Evolutionary conservation across 345 rosid genomes (phyloP), one percentile per base, ranked within the genome.

Genomic region (Bruguiera parviflora): DNA sequence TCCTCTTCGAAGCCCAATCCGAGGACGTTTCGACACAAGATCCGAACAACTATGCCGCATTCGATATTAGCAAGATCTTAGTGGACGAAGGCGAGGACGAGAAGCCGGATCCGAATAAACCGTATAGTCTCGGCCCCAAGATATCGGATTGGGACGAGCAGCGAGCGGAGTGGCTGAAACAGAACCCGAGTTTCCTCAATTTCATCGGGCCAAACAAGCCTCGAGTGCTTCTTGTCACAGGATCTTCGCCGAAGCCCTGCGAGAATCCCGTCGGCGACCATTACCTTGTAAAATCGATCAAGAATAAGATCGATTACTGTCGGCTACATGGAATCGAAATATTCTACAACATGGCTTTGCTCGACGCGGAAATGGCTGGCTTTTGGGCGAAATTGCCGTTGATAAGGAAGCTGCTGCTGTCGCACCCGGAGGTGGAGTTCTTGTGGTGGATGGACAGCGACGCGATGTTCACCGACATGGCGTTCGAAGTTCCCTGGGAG

Each of bases 371-470:
- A 39, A 39, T 39, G 46, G 15, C 46, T 11, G 15, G 46, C 46
- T 39, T 39, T 11, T 39, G 46, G 46, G 46, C 46, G 13, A 39
- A 39, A 79, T 79, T 89, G 5, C 91, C 92, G 2, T 71, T 89
- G 87, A 83, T 89, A 20, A 64, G 92, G 64, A 87, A 83, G 66
- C 63, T 89, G 3, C 33, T 89, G 24, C 21, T 87, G 53, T 86
- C 92, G 24, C 96, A 87, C 72, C 96, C 96, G 31, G 92, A 86
- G 69, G 64, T 87, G 6, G 96, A 89, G 81, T 82, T 87, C 18
- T 46, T 89, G 3, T 87, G 92, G 96, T 89, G 91, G 91, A 89
- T 87, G 92, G 96, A 89, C 28, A 86, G 89, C 70, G 96, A 89
- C 29, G 90, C 96, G 0, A 80, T 89, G 88, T 89, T 89, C 60